These are phyloP conservation scores for Chlamydomonas eustigma DNA, from an alignment of 139 green algal species.

Conservation along the genomic window DNA sequence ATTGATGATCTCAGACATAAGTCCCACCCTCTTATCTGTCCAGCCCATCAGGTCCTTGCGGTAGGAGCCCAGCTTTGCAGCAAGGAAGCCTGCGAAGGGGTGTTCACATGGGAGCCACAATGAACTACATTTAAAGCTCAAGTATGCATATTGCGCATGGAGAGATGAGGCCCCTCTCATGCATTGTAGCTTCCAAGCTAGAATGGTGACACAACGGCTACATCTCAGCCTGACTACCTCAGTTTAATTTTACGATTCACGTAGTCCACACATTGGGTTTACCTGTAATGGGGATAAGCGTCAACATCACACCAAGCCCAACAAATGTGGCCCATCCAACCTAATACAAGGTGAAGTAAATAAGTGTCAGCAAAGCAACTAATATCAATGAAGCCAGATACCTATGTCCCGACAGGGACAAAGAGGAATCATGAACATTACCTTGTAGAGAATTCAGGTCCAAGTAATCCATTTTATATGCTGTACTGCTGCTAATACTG, in stretches of 20 bases:
- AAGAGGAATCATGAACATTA: too few species aligned
- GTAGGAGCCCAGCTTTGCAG: slow-evolving; percentile 59
- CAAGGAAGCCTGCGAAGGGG: slow-evolving; percentile 32
- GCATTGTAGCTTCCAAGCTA: too few species aligned
- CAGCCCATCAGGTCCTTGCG: slow-evolving; percentile 66
- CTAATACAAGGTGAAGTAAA: slow-evolving; percentile 12
- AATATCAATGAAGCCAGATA: not conserved
- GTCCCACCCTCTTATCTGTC: slow-evolving; percentile 83
- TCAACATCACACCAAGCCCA: slow-evolving; percentile 74
- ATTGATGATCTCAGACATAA: slow-evolving; percentile 84
- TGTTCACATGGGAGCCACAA: not conserved
- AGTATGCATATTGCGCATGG: too few species aligned
- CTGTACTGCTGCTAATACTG: too few species aligned
- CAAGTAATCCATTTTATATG: too few species aligned
- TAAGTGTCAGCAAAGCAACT: not conserved
- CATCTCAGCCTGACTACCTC: too few species aligned
- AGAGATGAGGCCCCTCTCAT: too few species aligned
- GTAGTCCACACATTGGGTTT: not conserved
- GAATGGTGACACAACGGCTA: too few species aligned
- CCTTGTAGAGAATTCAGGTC: too few species aligned
- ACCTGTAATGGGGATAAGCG: slow-evolving; percentile 56
- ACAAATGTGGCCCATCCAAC: slow-evolving; percentile 82
- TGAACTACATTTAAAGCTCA: not conserved
- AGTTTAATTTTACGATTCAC: too few species aligned
- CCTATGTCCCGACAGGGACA: too few species aligned